Conservation (phyloP, 257 asterid species). For the Solanum corneliomulleri region DNA sequence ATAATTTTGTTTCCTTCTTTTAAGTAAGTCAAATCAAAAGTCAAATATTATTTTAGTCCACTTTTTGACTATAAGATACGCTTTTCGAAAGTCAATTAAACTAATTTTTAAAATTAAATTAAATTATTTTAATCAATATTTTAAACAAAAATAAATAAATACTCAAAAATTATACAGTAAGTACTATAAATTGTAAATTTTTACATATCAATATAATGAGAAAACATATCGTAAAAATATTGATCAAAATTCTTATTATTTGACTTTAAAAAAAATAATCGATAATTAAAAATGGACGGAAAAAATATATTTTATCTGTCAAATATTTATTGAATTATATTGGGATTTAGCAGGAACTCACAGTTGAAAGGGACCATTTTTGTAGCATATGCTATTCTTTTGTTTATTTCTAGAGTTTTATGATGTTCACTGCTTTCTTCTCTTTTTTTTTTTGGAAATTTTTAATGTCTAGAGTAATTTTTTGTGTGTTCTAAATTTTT, state of each 20-base stretch:
- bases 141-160: too few species aligned
- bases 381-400: not conserved
- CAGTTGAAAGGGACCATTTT: not conserved
- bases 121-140: too few species aligned
- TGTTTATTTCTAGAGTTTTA: not conserved
- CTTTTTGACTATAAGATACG: too few species aligned
- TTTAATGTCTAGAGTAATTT: not conserved
- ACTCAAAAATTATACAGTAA: too few species aligned
- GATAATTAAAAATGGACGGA: too few species aligned
- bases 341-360: not conserved
- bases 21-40: not conserved
- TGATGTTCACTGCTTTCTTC: not conserved
- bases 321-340: not conserved
- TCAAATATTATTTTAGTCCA: not conserved
- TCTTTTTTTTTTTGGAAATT: not conserved
- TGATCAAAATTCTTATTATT: too few species aligned
- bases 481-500: not conserved
- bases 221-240: too few species aligned
- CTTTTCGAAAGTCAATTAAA: too few species aligned
- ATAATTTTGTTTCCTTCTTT: not conserved
- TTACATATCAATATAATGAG: too few species aligned
- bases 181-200: too few species aligned
- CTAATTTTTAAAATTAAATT: too few species aligned
- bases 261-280: too few species aligned
- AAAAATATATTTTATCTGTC: not conserved